Evolutionary conservation across 164 flowering plant species (phyloP), one percentile per base, ranked within the genome.

Genomic region (Vitis vinifera): DNA sequence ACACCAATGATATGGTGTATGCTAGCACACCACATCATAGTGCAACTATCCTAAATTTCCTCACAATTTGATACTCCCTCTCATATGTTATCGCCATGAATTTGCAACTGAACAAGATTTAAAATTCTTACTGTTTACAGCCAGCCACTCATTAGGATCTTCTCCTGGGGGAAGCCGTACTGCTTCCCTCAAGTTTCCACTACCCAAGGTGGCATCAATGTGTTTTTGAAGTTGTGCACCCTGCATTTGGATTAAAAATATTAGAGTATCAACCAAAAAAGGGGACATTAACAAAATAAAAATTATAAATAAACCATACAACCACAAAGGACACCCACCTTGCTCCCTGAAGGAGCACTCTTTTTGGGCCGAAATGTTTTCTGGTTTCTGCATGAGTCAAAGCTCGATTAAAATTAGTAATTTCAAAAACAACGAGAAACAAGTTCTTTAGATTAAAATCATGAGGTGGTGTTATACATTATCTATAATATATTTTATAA

Each of bases 101-200:
- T 3, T 37, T 37, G 44, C 44, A 57, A 19, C 59, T 57, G 12
- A 57, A 57, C 10, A 2, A 56, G 19, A 10, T 16, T 17, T 9
- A 30, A 30, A 66, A 44, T 16, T 23, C 69, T 65, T 79, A 89
- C 94, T 84, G 73, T 88, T 89, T 13, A 89, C 89, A 10, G 94
- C 94, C 69, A 89, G 80, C 94, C 94, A 89, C 63, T 89, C 94
- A 63, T 88, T 79, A 13, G 70, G 75, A 70, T 89, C 94, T 75
- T 89, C 94, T 55, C 94, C 94, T 27, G 89, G 90, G 14, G 94
- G 94, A 37, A 89, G 76, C 37, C 75, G 55, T 12, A 89, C 94
- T 3, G 92, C 92, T 76, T 89, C 94, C 75, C 88, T 88, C 78
- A 89, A 76, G 72, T 89, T 89, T 5, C 94, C 94, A 78, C 89